phyloP scores from a whole-genome alignment of 2,329 filamentous ascomycete species.

The Ophiostoma novo-ulmi region DNA sequence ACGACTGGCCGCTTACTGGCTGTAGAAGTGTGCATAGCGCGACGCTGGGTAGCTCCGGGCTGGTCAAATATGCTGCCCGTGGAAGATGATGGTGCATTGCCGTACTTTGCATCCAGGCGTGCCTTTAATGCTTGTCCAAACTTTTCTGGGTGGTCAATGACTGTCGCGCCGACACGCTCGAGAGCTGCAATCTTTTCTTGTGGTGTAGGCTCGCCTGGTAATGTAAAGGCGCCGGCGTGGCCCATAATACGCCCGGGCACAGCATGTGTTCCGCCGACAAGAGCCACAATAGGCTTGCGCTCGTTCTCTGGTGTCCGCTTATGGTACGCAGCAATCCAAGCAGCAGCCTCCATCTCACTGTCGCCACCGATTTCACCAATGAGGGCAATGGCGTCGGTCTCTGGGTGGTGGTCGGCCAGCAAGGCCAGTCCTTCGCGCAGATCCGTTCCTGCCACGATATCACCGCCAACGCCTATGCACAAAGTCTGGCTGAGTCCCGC shows the following conservation, averaged over 20 bases:
- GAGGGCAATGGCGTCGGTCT: slow-evolving; percentile 66
- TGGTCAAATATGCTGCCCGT: slow-evolving; percentile 28
- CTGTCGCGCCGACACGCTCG: slow-evolving; percentile 59
- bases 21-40: slow-evolving; percentile 46
- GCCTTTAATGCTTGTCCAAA: slow-evolving; percentile 65
- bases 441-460: slow-evolving; percentile 68
- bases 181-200: slow-evolving; percentile 62
- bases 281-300: slow-evolving; percentile 66
- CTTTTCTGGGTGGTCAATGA: slow-evolving; percentile 71
- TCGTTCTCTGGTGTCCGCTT: slow-evolving; percentile 56
- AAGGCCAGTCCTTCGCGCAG: slow-evolving; percentile 65
- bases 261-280: slow-evolving; percentile 64
- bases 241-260: slow-evolving; percentile 66
- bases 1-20: slow-evolving; percentile 23
- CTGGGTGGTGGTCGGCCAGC: slow-evolving; percentile 55
- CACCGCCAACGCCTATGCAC: slow-evolving; percentile 72
- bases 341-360: slow-evolving; percentile 65
- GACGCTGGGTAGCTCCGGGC: slow-evolving; percentile 34
- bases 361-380: slow-evolving; percentile 68
- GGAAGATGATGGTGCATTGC: neutral
- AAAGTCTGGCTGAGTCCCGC: slow-evolving; percentile 73
- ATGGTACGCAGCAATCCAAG: slow-evolving; percentile 65
- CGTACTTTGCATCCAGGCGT: slow-evolving; percentile 41
- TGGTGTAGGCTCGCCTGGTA: slow-evolving; percentile 60
- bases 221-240: slow-evolving; percentile 69